phyloP scores from a whole-genome alignment of 805 yeast genomes.

The Wickerhamiella sorbophila region DNA sequence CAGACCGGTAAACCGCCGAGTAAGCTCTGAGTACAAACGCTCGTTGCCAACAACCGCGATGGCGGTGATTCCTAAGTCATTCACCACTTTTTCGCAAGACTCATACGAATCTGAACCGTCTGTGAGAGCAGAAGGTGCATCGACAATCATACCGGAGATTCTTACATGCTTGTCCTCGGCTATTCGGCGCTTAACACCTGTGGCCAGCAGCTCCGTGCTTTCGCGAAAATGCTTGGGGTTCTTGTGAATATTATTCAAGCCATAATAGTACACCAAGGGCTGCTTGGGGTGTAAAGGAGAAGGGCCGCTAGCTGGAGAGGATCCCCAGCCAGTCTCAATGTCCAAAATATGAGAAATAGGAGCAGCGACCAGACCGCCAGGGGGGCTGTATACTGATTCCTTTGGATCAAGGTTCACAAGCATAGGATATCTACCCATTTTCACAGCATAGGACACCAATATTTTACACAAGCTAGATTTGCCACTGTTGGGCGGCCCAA shows the following conservation, averaged over 20 bases:
- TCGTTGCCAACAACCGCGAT: conserved; percentile 68
- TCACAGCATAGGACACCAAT: conserved; percentile 60
- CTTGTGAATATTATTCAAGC: conserved; percentile 44
- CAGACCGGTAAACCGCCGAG: conserved; percentile 30
- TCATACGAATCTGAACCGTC: conserved; percentile 33
- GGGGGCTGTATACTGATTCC: conserved; percentile 55
- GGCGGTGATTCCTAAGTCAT: conserved; percentile 44
- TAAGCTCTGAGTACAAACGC: conserved; percentile 47
- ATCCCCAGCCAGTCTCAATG: conserved; percentile 64
- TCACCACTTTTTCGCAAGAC: conserved; percentile 41
- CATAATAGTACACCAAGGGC: conserved; percentile 73
- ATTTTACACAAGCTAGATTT: conserved; percentile 63
- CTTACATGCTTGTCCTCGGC: conserved; percentile 33
- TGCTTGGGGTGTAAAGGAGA: conserved; percentile 55
- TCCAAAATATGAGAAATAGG: conserved; percentile 72
- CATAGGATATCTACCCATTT: conserved; percentile 53
- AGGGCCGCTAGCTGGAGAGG: conserved; percentile 46
- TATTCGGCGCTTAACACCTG: conserved; percentile 33
- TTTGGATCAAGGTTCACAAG: conserved; percentile 68
- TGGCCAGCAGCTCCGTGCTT: conserved; percentile 35
- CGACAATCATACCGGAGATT: conserved; percentile 50
- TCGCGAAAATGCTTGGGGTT: conserved; percentile 44
- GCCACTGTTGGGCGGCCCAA: conserved; percentile 65
- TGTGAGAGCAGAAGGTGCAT: conserved; percentile 43
- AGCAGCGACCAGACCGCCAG: conserved; percentile 76